These are phyloP conservation scores for Chondrostereum purpureum DNA, from an alignment of 1,284 basidiomycete genomes.

Conservation along the genomic window DNA sequence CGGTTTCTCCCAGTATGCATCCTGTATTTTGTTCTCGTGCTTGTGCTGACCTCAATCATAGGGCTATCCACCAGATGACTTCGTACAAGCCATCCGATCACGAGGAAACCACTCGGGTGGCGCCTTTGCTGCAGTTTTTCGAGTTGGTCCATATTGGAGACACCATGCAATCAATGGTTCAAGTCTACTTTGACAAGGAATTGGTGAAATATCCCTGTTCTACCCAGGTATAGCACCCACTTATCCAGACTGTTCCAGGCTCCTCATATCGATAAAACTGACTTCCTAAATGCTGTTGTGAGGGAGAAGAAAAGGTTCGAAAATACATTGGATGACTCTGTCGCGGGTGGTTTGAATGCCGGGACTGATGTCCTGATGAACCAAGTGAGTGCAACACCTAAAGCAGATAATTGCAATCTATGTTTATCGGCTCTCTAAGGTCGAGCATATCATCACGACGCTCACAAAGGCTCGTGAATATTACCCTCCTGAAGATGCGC, in stretches of 20 bases:
- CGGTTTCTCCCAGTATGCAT: slow-evolving; percentile 75
- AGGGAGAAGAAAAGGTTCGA: slow-evolving; percentile 97
- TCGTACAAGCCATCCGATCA: slow-evolving; percentile 85
- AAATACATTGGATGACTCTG: slow-evolving; percentile 84
- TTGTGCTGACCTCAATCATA: slow-evolving; percentile 23
- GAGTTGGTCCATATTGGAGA: slow-evolving; percentile 96
- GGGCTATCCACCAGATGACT: slow-evolving; percentile 80
- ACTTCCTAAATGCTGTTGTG: slow-evolving; percentile 91
- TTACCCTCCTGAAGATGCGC: slow-evolving; percentile 75
- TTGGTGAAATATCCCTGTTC: slow-evolving; percentile 39
- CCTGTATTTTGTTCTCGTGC: slow-evolving; percentile 1
- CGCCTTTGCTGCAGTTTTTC: slow-evolving; percentile 93
- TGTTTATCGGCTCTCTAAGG: slow-evolving; percentile 37
- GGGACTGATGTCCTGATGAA: slow-evolving; percentile 96
- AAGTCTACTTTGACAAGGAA: slow-evolving; percentile 97
- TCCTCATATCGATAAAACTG: slow-evolving; percentile 82
- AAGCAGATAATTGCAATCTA: not conserved
- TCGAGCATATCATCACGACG: slow-evolving; percentile 87
- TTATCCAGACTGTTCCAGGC: too few relatives aligned
- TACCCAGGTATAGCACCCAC: not conserved
- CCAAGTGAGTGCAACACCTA: slow-evolving; percentile 48
- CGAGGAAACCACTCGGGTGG: slow-evolving; percentile 71
- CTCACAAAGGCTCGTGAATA: slow-evolving; percentile 85
- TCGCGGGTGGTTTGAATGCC: slow-evolving; percentile 88
- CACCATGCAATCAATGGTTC: slow-evolving; percentile 95